phyloP scores from a whole-genome alignment of 306 rosid species.

The Heteromeles arbutifolia region DNA sequence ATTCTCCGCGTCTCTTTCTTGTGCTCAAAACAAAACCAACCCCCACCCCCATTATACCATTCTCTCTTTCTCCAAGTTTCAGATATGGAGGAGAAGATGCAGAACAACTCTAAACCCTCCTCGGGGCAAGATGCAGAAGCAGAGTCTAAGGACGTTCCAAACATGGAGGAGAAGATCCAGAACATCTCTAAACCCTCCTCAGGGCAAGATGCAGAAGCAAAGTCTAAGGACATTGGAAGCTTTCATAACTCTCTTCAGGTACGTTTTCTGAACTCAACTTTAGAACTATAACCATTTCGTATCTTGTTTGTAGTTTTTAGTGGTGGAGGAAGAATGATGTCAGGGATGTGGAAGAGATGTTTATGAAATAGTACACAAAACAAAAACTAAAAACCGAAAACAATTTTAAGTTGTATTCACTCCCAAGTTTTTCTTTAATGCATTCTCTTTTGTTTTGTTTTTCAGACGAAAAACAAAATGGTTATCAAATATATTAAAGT shows the following conservation, averaged over 20 bases:
- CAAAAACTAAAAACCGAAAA: background rate
- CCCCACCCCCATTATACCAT: background rate
- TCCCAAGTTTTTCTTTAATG: background rate
- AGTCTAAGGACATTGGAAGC: slow-evolving; percentile 22
- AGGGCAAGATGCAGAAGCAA: slow-evolving; percentile 34
- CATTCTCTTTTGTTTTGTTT: background rate
- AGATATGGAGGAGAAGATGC: slow-evolving; percentile 18
- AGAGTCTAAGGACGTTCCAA: slow-evolving; percentile 21
- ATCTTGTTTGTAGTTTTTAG: background rate
- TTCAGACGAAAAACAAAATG: too few relatives aligned
- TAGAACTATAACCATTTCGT: too few relatives aligned
- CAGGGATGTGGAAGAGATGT: background rate
- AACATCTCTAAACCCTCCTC: slow-evolving; percentile 30
- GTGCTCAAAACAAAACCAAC: slow-evolving; percentile 16
- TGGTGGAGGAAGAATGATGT: background rate
- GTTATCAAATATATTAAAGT: background rate
- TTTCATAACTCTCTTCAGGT: slow-evolving; percentile 75
- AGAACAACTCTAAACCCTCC: slow-evolving; percentile 34
- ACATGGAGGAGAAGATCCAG: slow-evolving; percentile 24
- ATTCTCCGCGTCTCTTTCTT: background rate
- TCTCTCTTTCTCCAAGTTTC: background rate
- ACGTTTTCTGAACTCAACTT: background rate
- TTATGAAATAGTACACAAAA: background rate
- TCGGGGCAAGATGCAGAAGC: slow-evolving; percentile 36
- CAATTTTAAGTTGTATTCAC: background rate